Percentiles rank a stretch among this genome's conserved stretches.
phyloP scores from a whole-genome alignment of 805 yeast genomes.

The Diddensiella transvaalensis region DNA sequence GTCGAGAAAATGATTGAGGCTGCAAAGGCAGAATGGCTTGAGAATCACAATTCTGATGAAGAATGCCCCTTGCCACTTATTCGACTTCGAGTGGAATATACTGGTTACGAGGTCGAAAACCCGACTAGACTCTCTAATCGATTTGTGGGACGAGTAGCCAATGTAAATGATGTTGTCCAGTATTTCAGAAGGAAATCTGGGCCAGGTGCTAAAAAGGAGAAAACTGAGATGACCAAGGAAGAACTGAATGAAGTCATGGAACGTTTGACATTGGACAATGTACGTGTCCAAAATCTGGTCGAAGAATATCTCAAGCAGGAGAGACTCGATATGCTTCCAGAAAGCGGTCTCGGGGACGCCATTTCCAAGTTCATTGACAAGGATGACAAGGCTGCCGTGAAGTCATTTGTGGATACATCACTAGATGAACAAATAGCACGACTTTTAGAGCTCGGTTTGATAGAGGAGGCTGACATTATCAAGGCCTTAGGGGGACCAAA shows the following conservation, averaged over 20 bases:
- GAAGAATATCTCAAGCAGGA: conserved; percentile 59
- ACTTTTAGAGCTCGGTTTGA: conserved; percentile 22
- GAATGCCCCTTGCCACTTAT: conserved; percentile 76
- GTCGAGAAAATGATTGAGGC: conserved; percentile 56
- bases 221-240: not conserved
- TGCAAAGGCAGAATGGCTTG: conserved; percentile 51
- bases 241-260: not conserved
- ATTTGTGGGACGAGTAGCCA: conserved; percentile 89
- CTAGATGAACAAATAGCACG: conserved; percentile 26
- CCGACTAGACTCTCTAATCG: conserved; percentile 83
- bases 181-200: conserved; percentile 52
- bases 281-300: conserved; percentile 61
- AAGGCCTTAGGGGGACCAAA: conserved; percentile 6
- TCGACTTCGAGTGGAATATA: conserved; percentile 79
- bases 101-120: conserved; percentile 88
- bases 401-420: conserved; percentile 37
- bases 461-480: conserved; percentile 11
- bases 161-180: conserved; percentile 78
- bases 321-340: conserved; percentile 66
- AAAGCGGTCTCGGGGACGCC: conserved; percentile 69
- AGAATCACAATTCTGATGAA: conserved; percentile 31
- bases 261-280: conserved; percentile 34
- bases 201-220: conserved; percentile 1
- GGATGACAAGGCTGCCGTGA: conserved; percentile 73
- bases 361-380: conserved; percentile 70